Conservation (phyloP, 2,329 filamentous ascomycete genomes). For the Camptophora hylomeconis region DNA sequence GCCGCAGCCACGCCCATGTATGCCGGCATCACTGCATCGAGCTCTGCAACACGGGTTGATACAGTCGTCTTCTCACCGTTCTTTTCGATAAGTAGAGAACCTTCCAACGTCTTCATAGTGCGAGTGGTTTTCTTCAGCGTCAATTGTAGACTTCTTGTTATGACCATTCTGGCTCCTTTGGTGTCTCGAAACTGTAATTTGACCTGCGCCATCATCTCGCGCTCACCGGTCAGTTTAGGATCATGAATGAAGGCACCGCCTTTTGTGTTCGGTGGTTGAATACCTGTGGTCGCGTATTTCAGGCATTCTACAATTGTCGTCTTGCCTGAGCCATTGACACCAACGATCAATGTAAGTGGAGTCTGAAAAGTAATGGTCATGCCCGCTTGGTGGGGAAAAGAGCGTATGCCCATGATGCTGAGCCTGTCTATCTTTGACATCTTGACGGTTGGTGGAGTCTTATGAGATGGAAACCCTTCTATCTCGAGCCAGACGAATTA, state of each 20-base stretch:
- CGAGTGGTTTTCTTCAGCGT: conserved; percentile 70
- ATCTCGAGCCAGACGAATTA: no score
- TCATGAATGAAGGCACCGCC: conserved; percentile 93
- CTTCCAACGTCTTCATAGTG: conserved; percentile 73
- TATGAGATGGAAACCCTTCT: no score
- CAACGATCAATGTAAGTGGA: conserved; percentile 89
- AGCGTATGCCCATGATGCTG: conserved; percentile 72
- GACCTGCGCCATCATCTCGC: conserved; percentile 81
- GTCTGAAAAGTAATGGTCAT: conserved; percentile 81
- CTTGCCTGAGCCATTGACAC: conserved; percentile 94
- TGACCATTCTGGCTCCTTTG: conserved; percentile 65
- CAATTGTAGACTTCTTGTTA: conserved; percentile 71
- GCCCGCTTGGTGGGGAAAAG: conserved; percentile 62
- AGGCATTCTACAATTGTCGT: conserved; percentile 98
- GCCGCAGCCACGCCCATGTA: conserved; percentile 82
- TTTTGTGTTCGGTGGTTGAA: conserved; percentile 78
- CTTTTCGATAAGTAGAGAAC: conserved; percentile 56
- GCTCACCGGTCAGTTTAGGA: conserved; percentile 74
- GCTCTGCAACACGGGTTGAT: conserved; percentile 66
- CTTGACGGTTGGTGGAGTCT: conserved; percentile 1
- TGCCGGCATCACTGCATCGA: conserved; percentile 72
- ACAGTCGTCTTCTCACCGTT: conserved; percentile 68
- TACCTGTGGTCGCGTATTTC: conserved; percentile 93
- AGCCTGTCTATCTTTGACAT: conserved; percentile 71
- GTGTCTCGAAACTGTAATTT: conserved; percentile 77